These are phyloP conservation scores for Geosiphon pyriformis DNA, from an alignment of 192 early-diverging fungal species.

Conservation along the genomic window DNA sequence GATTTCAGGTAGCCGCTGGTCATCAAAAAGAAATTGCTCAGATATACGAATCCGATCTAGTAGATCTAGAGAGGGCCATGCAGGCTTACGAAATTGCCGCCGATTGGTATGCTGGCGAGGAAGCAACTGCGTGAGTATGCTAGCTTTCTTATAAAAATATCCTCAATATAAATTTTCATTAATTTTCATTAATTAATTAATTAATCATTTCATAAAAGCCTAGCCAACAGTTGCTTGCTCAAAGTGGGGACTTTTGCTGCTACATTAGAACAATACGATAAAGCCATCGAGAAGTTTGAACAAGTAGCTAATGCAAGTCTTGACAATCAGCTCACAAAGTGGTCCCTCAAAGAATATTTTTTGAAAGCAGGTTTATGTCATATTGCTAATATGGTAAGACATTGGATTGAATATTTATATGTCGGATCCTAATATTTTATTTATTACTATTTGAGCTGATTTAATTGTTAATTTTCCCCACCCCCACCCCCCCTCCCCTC, in stretches of 20 bases:
- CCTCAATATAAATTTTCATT: background rate
- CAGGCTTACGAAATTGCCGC: conserved; percentile 86
- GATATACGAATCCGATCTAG: conserved; percentile 83
- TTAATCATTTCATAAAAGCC: conserved; percentile 36
- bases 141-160: background rate
- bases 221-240: conserved; percentile 84
- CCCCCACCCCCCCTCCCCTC: too few relatives aligned
- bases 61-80: conserved; percentile 73
- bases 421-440: too few relatives aligned
- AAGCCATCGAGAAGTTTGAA: conserved; percentile 90
- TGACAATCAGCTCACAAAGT: conserved; percentile 90
- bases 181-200: background rate
- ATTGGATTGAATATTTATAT: too few relatives aligned
- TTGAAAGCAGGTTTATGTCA: conserved; percentile 93
- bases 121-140: conserved; percentile 73
- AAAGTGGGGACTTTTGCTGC: conserved; percentile 92
- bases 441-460: too few relatives aligned
- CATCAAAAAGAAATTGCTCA: conserved; percentile 93
- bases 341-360: conserved; percentile 95
- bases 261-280: conserved; percentile 80
- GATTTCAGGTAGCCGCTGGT: conserved; percentile 84
- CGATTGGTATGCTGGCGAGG: conserved; percentile 91
- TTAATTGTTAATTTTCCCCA: too few relatives aligned
- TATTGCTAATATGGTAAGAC: conserved; percentile 66
- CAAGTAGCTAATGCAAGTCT: conserved; percentile 72